Evolutionary conservation across 1,284 basidiomycete genomes (phyloP).

Genomic region (Ustilago vetiveriae): DNA sequence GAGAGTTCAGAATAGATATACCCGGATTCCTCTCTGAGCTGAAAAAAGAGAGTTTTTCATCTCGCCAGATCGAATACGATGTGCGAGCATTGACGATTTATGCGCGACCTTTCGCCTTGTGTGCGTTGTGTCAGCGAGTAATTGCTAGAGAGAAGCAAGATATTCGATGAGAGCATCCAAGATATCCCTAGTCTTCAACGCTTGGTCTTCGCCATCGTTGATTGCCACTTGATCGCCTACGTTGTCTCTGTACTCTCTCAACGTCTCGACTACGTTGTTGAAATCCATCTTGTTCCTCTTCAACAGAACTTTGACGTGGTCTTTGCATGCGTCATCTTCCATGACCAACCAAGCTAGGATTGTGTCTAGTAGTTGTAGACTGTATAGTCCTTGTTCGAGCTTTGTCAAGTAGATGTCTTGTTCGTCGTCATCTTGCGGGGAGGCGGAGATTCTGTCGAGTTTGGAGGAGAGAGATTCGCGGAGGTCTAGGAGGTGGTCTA

Average conservation of each 20-base stretch:
- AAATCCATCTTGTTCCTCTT: slow-evolving; percentile 20
- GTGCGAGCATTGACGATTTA: no score
- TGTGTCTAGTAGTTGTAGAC: slow-evolving; percentile 89
- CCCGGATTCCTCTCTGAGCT: no score
- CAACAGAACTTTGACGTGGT: slow-evolving; percentile 46
- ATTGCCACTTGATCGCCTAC: slow-evolving; percentile 52
- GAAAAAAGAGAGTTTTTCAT: no score
- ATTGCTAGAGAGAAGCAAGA: slow-evolving; percentile 29
- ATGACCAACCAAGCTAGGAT: slow-evolving; percentile 93
- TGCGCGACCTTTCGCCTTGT: no score
- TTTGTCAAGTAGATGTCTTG: slow-evolving; percentile 83
- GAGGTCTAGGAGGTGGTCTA: slow-evolving; percentile 89
- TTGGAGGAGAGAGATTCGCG: slow-evolving; percentile 76
- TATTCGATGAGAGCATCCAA: slow-evolving; percentile 54
- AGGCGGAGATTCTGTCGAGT: slow-evolving; percentile 74
- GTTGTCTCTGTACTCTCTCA: slow-evolving; percentile 55
- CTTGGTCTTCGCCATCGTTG: neutral
- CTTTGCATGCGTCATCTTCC: slow-evolving; percentile 86
- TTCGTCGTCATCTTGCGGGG: slow-evolving; percentile 72
- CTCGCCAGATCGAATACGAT: no score
- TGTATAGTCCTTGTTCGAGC: slow-evolving; percentile 85
- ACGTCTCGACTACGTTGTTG: slow-evolving; percentile 18
- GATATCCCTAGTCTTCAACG: slow-evolving; percentile 43
- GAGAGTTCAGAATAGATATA: neutral
- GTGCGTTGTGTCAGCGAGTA: no score